phyloP scores from a whole-genome alignment of 202 grass and related monocot species.

The Musa balbisiana region DNA sequence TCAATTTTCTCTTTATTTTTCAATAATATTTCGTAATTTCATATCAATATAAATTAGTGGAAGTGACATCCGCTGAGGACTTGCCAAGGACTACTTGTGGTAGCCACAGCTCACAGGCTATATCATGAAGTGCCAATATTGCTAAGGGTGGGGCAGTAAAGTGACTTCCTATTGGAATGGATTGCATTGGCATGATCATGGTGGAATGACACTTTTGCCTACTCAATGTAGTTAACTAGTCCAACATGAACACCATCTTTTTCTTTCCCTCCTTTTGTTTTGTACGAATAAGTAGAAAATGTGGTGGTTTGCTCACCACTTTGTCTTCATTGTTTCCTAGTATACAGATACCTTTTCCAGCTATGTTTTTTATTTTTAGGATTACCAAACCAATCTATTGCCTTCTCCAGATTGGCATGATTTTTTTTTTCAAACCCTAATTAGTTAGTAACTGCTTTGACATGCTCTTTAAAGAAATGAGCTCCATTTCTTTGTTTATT shows the following conservation, averaged over 20 bases:
- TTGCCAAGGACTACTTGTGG: not conserved
- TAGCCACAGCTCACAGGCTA: not conserved
- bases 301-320: too few relatives aligned
- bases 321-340: too few relatives aligned
- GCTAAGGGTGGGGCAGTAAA: not conserved
- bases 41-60: not conserved
- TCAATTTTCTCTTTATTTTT: not conserved
- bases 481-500: too few relatives aligned
- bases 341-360: too few relatives aligned
- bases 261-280: not conserved
- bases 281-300: too few relatives aligned
- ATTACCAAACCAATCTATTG: too few relatives aligned
- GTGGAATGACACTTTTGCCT: not conserved
- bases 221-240: not conserved
- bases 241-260: not conserved
- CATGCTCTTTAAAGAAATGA: too few relatives aligned
- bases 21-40: not conserved
- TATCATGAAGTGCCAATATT: not conserved
- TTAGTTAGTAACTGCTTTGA: too few relatives aligned
- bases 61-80: not conserved
- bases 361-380: too few relatives aligned
- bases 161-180: not conserved
- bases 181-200: not conserved
- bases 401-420: too few relatives aligned
- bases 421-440: too few relatives aligned